Evolutionary conservation across 495 filamentous ascomycete genomes (phyloP).

Genomic region (Bryoglossum gracile): DNA sequence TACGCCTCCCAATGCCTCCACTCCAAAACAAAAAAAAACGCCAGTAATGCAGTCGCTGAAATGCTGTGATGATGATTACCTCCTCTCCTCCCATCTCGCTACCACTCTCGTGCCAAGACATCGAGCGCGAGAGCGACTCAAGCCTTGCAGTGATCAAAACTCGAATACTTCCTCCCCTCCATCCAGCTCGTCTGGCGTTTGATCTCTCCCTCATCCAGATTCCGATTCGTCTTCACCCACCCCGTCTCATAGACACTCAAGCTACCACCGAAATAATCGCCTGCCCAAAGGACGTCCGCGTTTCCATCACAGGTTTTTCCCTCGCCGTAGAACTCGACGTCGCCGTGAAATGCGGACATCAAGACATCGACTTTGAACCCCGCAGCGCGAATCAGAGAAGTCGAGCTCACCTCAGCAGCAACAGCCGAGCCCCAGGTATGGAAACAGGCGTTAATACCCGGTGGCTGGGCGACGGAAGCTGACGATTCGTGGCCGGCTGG

Average conservation of each 20-base stretch:
- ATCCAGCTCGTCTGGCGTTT: conserved; percentile 23
- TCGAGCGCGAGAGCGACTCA: too few species aligned
- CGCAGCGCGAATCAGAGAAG: conserved; percentile 21
- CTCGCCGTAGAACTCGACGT: background rate
- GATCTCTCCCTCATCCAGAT: conserved; percentile 21
- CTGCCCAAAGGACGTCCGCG: conserved; percentile 13
- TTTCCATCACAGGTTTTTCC: conserved; percentile 1
- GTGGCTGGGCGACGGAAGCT: background rate
- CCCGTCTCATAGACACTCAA: conserved; percentile 31
- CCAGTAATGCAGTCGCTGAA: too few species aligned
- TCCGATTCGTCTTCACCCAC: conserved; percentile 26
- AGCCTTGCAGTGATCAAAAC: conserved; percentile 20
- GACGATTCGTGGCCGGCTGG: background rate
- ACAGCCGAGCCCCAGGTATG: conserved; percentile 18
- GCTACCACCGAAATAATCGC: conserved; percentile 19
- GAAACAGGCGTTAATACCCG: conserved; percentile 26
- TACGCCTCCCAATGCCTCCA: too few species aligned
- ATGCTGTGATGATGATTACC: too few species aligned
- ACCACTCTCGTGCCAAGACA: too few species aligned
- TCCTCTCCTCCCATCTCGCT: too few species aligned
- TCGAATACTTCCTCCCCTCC: conserved; percentile 15
- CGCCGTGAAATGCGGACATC: conserved; percentile 21
- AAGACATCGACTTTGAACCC: conserved; percentile 31
- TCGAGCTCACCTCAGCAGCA: conserved; percentile 25
- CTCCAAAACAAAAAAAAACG: too few species aligned